A percentile compares a stretch with the other conserved stretches of the same genome.
These are phyloP conservation scores for Dichotomopilus funicola DNA, from an alignment of 2,329 filamentous ascomycete genomes.

Conservation along the genomic window DNA sequence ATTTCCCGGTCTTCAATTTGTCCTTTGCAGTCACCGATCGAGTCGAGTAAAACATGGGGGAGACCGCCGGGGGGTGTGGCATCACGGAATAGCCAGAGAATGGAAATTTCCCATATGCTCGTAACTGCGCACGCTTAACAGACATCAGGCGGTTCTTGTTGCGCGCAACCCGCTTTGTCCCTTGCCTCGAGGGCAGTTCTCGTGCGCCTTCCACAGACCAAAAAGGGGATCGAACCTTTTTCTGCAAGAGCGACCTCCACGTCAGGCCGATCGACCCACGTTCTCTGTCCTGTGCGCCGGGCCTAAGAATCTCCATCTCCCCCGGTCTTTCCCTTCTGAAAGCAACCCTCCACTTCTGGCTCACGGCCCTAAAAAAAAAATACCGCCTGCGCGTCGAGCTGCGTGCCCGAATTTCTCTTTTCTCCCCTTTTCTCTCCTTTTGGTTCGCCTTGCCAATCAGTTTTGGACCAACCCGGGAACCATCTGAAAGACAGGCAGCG, in stretches of 20 bases:
- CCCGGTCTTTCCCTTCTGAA: constrained; percentile 24
- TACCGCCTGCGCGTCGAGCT: constrained; percentile 18
- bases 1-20: too few species aligned
- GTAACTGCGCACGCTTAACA: neutral
- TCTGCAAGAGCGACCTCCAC: constrained; percentile 15
- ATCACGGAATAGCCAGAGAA: neutral
- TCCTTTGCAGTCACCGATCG: too few species aligned
- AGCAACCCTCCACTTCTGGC: constrained; percentile 22
- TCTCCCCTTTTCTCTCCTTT: constrained; percentile 9
- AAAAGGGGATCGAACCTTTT: constrained; percentile 17
- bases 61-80: too few species aligned
- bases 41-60: too few species aligned
- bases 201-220: constrained; percentile 14
- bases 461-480: constrained; percentile 11
- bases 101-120: too few species aligned
- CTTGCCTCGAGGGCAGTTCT: constrained; percentile 6
- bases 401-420: constrained; percentile 13
- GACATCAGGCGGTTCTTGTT: neutral
- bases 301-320: constrained; percentile 24
- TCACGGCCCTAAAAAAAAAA: constrained; percentile 18
- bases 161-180: neutral
- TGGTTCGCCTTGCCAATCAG: constrained; percentile 15
- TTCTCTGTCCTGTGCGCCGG: constrained; percentile 21
- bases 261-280: constrained; percentile 26
- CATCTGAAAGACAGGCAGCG: constrained; percentile 2